Evolutionary conservation across 2,329 filamentous ascomycete genomes (phyloP), one percentile per base, ranked within the genome.

Genomic region (Fusarium euwallaceae): DNA sequence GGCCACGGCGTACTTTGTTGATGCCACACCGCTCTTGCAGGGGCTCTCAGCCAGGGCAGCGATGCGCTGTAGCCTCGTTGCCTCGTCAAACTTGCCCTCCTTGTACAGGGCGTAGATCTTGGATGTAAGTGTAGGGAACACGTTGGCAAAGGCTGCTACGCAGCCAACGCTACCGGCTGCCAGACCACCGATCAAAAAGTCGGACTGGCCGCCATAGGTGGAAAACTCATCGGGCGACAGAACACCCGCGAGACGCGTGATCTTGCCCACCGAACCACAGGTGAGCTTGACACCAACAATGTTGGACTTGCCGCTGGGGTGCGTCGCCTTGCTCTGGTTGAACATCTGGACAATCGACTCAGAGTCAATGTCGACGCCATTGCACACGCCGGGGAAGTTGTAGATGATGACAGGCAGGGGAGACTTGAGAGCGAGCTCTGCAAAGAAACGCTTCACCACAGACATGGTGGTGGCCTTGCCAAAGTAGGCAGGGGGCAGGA

Each of bases 261-360:
- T 88, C 82, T 94, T 94, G 64, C 91, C 92, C 37, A 93, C 92
- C 72, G 90, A 91, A 12, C 92, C 92, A 78, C 92, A 94, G 2
- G 92, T 94, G 61, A 94, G 84, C 84, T 94, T 94, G 36, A 91
- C 90, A 45, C 91, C 92, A 37, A 93, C 89, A 71, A 94, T 92
- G 71, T 92, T 93, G 51, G 86, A 79, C 39, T 71, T 71, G 27
- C 76, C 74, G 24, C 64, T 71, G 0, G 75, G 69, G 16, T 72
- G 68, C 11, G 76, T 60, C n/a, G 63, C 67, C 22, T 75, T 75
- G 65, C 72, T 77, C 60, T 81, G 70, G 10, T 71, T 62, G 2
- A 72, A 78, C 14, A 81, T 76, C 22, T 69, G 69, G 7, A 76
- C 66, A 56, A 93, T 90, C 0, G 87, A 87, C 60, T 90, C 91